Evolutionary conservation across 2,329 filamentous ascomycete species (phyloP).

Genomic region (Trichothecium sympodiale): DNA sequence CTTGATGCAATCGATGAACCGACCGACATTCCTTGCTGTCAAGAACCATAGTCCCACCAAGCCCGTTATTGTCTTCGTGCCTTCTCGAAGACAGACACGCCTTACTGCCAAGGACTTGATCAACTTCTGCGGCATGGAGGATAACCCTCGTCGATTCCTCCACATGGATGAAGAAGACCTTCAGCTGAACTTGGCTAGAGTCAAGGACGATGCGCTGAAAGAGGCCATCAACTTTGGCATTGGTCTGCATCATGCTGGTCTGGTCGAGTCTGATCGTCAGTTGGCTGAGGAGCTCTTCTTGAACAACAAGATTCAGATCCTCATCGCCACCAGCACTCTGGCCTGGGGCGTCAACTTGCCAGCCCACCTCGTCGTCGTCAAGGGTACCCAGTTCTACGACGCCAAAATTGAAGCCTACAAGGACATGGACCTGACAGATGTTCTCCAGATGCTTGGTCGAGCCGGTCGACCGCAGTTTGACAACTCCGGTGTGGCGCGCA

Average conservation of each 20-base stretch:
- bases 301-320: constrained; percentile 95
- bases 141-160: constrained; percentile 87
- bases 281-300: constrained; percentile 89
- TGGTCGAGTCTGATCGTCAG: constrained; percentile 88
- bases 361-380: constrained; percentile 92
- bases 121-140: constrained; percentile 96
- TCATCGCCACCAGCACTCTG: constrained; percentile 89
- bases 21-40: constrained; percentile 90
- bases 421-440: constrained; percentile 98
- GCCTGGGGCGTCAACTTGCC: constrained; percentile 98
- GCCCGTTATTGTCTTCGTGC: constrained; percentile 96
- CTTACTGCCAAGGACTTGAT: constrained; percentile 93
- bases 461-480: constrained; percentile 96
- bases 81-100: constrained; percentile 86
- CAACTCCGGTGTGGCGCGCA: constrained; percentile 86
- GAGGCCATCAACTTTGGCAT: constrained; percentile 98
- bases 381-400: constrained; percentile 96
- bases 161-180: constrained; percentile 92
- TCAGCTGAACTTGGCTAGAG: constrained; percentile 72
- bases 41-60: constrained; percentile 95
- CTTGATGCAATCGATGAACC: constrained; percentile 98
- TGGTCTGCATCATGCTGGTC: constrained; percentile 89
- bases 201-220: constrained; percentile 85
- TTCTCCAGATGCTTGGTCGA: constrained; percentile 93
- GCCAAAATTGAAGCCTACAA: constrained; percentile 96